Base-by-base conservation (phyloP, 2,329 filamentous ascomycete genomes). In the Cryphonectria nitschkei region DNA sequence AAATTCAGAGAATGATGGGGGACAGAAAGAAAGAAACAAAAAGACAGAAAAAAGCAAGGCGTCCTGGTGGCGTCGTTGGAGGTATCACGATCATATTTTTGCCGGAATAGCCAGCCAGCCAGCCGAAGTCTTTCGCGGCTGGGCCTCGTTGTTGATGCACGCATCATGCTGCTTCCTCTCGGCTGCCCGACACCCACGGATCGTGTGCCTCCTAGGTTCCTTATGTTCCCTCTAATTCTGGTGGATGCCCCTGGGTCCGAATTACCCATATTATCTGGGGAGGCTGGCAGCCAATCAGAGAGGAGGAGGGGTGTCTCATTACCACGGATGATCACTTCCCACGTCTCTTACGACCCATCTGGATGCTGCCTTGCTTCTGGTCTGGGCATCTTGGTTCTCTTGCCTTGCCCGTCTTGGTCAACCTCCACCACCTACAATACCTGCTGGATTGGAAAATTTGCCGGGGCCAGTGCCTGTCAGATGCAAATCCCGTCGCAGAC, bases 351-450 rank as follows among this genome's bases (percentile, higher is more conserved):
- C 46, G 58, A 32, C 34, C 19, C 22, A 5, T 34, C 14, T 65
- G 16, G 16, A 34, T 26, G 26, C 16, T 54, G 32, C 26, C 1
- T 46, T 26, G 46, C 32, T 34, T 37, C 37, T 22, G 9, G 13
- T 37, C 37, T 22, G 9, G 13, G 22, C 19, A 52, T 32, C 43
- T 54, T 56, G 34, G 16, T 34, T 37, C 22, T 58, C 22, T 37
- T 67, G 37, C n/a, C 61, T 41, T 46, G 37, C n/a, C 39, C n/a
- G 61, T 41, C 34, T 67, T 67, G 26, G 65, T 67, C 52, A 67
- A 43, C 8, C 52, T 58, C 58, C 34, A 67, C 65, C 13, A 67
- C 58, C 34, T 43, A 37, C 43, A 11, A 56, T 26, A 67, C 65
- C 65, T 67, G 37, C 65, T 67, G 37, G 1, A 67, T 67, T 29